Conservation (phyloP, 2,329 filamentous ascomycete genomes). For the Bipolaris cookei region DNA sequence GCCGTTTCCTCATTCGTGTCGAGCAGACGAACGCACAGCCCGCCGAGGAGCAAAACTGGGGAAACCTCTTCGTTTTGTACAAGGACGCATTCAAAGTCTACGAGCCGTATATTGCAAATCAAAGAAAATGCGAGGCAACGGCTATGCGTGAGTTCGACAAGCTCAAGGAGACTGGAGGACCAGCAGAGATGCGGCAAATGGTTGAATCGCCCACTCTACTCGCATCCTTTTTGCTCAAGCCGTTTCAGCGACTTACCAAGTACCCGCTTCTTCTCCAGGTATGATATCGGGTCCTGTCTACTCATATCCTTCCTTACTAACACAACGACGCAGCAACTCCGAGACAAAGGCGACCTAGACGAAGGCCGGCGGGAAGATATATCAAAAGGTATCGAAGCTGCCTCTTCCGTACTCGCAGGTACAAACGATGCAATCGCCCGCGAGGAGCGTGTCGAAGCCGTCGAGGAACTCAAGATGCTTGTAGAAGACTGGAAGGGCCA, state of each 20-base stretch:
- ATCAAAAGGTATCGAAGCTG: slow-evolving; percentile 75
- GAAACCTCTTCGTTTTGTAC: slow-evolving; percentile 83
- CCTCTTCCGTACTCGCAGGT: slow-evolving; percentile 79
- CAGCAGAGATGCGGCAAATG: slow-evolving; percentile 68
- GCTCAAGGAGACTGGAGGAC: slow-evolving; percentile 75
- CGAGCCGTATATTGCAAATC: slow-evolving; percentile 96
- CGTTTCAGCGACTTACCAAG: slow-evolving; percentile 93
- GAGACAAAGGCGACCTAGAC: slow-evolving; percentile 80
- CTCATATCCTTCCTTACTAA: slow-evolving; percentile 12
- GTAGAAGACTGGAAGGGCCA: slow-evolving; percentile 99
- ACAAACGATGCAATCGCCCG: slow-evolving; percentile 92
- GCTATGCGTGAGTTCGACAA: slow-evolving; percentile 87
- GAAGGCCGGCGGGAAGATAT: slow-evolving; percentile 75
- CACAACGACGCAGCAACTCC: slow-evolving; percentile 67
- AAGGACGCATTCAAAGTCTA: slow-evolving; percentile 92
- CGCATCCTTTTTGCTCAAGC: slow-evolving; percentile 92
- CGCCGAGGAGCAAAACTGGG: slow-evolving; percentile 83
- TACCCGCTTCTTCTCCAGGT: slow-evolving; percentile 90
- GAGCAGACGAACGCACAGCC: slow-evolving; percentile 92
- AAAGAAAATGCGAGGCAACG: slow-evolving; percentile 85
- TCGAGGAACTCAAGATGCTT: slow-evolving; percentile 78
- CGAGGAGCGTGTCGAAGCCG: slow-evolving; percentile 81
- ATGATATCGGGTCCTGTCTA: slow-evolving; percentile 27
- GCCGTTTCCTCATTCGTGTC: slow-evolving; percentile 91
- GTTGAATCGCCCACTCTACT: slow-evolving; percentile 86